Evolutionary conservation across 306 rosid genomes (phyloP).

Genomic region (Prunus padus): DNA sequence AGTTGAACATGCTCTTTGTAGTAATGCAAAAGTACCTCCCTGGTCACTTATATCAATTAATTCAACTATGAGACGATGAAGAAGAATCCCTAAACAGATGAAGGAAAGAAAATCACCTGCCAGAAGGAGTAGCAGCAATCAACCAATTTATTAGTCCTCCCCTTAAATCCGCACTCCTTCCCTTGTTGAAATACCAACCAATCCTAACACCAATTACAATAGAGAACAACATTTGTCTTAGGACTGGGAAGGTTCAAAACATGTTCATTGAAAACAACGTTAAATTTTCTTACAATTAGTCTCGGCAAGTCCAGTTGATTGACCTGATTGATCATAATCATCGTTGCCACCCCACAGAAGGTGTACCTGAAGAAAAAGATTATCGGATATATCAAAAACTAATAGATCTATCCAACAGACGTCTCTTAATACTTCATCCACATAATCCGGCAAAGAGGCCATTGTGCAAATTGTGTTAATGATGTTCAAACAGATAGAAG

Average conservation of each 20-base stretch:
- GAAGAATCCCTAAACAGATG: background rate
- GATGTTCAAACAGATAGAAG: too few relatives aligned
- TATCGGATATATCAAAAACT: background rate
- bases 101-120: background rate
- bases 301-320: background rate
- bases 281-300: background rate
- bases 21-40: background rate
- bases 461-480: too few relatives aligned
- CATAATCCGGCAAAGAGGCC: too few relatives aligned
- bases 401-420: too few relatives aligned
- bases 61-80: too few relatives aligned
- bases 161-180: background rate
- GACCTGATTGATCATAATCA: background rate
- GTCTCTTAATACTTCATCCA: too few relatives aligned
- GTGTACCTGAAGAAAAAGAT: background rate
- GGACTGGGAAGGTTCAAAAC: background rate
- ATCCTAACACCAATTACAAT: background rate
- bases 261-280: background rate
- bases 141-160: background rate
- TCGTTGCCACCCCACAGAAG: background rate
- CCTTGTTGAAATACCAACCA: background rate
- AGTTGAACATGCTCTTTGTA: background rate
- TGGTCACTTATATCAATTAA: background rate
- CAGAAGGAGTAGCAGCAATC: background rate
- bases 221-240: background rate